Base-by-base conservation (phyloP, 1,139 yeast species). In the Pichia sp. region DNA sequence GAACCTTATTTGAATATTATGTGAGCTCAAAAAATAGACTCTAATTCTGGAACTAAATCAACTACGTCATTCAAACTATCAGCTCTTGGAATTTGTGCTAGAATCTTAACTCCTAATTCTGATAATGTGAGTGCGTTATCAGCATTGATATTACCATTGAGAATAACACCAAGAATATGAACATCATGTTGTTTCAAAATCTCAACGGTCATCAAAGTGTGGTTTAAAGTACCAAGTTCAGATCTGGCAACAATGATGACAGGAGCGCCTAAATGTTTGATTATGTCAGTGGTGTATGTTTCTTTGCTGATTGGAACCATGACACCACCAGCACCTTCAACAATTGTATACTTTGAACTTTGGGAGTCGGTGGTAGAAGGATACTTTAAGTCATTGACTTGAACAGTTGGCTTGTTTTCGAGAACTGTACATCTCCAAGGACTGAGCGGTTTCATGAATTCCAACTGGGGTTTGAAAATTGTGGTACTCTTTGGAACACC, bases 311-410 rank as follows among this genome's bases (percentile, higher is more conserved):
- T 46, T 9, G 69, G 69, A 17, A 66, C 68, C 30, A 46, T 56
- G 8, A 61, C 46, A 10, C 69, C 69, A 32, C 68, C 69, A 7
- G 69, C 69, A 20, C 69, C 69, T 53, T 66, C 68, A n/a, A 65
- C 45, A 34, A 64, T 43, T 2, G 47, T 40, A 14, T 15, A 21
- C 9, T 19, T 40, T 14, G 37, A 33, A 10, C 4, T 11, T 5
- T 11, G 10, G 11, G 22, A 22, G 9, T 34, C 17, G 2, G 34
- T 34, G 7, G 34, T 20, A 14, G 8, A 6, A 14, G 53, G 53
- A 10, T 47, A 4, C 9, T 28, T 18, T 2, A 50, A 14, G 4
- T 22, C 9, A 3, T 37, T 21, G 0, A 50, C 22, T 4, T 50
- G 38, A 49, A 45, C 21, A 53, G 43, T 15, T 30, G 28, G 41